Percentiles rank a stretch among this genome's conserved stretches.
These are phyloP conservation scores for Penicillium occitanis DNA, from an alignment of 2,329 filamentous ascomycete species.

Conservation along the genomic window DNA sequence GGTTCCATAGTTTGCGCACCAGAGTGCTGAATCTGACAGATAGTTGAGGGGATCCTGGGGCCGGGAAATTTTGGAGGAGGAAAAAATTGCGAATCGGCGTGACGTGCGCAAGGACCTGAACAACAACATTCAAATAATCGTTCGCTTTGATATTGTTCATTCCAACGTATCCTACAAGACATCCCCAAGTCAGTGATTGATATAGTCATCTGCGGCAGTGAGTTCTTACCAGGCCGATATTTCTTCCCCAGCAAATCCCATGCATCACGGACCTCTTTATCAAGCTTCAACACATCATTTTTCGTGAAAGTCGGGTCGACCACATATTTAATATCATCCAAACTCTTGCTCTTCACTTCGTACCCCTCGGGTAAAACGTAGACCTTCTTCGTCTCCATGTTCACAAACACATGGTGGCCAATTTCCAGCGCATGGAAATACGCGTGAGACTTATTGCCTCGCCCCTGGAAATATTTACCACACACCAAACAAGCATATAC, in stretches of 20 bases:
- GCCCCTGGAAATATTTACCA: constrained; percentile 95
- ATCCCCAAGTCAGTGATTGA: constrained; percentile 13
- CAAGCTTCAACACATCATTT: constrained; percentile 75
- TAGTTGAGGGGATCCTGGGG: constrained; percentile 67
- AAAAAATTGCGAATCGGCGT: constrained; percentile 86
- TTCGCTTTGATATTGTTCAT: constrained; percentile 99
- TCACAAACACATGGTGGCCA: constrained; percentile 96
- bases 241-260: constrained; percentile 80
- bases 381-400: constrained; percentile 66
- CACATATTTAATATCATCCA: constrained; percentile 98
- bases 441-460: constrained; percentile 89
- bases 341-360: constrained; percentile 88
- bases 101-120: constrained; percentile 89
- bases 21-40: constrained; percentile 85
- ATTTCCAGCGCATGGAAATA: constrained; percentile 97
- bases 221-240: constrained; percentile 69
- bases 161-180: constrained; percentile 70
- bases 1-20: constrained; percentile 97
- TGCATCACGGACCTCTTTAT: constrained; percentile 59
- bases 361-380: constrained; percentile 82
- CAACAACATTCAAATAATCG: constrained; percentile 94
- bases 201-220: neutral
- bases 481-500: constrained; percentile 97
- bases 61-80: constrained; percentile 76
- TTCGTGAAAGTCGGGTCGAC: constrained; percentile 85